These are phyloP conservation scores for Saprolegnia parasitica DNA, from an alignment of 352 stramenopile species.

Conservation along the genomic window DNA sequence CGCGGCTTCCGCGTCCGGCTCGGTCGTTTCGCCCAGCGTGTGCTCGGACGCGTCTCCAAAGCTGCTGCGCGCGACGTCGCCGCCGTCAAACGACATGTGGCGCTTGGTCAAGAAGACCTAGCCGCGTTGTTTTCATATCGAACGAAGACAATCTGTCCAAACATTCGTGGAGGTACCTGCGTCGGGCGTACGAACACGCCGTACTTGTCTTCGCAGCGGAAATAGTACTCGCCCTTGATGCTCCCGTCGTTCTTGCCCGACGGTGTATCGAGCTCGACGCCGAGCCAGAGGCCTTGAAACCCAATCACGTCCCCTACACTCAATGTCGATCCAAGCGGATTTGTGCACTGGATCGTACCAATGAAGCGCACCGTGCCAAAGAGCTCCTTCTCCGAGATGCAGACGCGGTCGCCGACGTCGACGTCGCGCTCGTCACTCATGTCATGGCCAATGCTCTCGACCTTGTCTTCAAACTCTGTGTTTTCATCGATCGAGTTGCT, in stretches of 20 bases:
- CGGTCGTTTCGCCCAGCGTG: not conserved
- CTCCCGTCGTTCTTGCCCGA: constrained; percentile 81
- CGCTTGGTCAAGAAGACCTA: constrained; percentile 39
- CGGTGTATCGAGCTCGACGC: constrained; percentile 70
- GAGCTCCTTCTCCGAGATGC: constrained; percentile 78
- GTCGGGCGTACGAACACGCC: constrained; percentile 73
- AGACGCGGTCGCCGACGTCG: constrained; percentile 69
- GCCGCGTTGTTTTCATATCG: constrained; percentile 27
- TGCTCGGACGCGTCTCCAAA: not conserved
- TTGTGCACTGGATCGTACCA: constrained; percentile 6
- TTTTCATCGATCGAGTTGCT: constrained; percentile 28
- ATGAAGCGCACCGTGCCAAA: constrained; percentile 75
- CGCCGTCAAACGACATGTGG: constrained; percentile 33
- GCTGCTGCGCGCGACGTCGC: constrained; percentile 30
- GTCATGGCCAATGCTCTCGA: not conserved
- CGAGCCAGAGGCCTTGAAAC: constrained; percentile 68
- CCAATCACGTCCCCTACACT: constrained; percentile 64
- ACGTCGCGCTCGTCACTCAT: constrained; percentile 33
- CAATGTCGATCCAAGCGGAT: no score
- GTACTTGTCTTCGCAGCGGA: constrained; percentile 69
- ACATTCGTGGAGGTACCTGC: constrained; percentile 70
- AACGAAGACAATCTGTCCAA: constrained; percentile 41
- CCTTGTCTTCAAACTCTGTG: constrained; percentile 10
- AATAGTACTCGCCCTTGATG: constrained; percentile 76
- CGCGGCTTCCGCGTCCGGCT: constrained; percentile 15